Percentiles rank a stretch among this genome's conserved stretches.
Evolutionary conservation across 108 stramenopile genomes (phyloP).

Genomic region (Discostella stelligeroides): DNA sequence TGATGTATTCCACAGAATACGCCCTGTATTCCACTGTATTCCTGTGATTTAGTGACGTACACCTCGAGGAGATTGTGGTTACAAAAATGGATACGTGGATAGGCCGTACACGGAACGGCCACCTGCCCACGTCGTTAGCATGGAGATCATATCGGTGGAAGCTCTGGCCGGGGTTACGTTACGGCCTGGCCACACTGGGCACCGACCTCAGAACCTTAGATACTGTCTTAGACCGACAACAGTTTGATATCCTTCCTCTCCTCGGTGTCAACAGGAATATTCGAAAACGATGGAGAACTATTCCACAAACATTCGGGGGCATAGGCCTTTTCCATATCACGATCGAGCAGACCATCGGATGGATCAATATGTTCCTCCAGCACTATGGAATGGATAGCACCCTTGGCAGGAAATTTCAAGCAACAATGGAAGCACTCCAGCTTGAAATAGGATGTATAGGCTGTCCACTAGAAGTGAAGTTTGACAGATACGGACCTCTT

Average conservation of each 20-base stretch:
- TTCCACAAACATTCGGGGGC: constrained; percentile 5
- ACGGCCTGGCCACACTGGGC: not conserved
- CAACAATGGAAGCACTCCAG: constrained; percentile 1
- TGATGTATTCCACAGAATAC: no score
- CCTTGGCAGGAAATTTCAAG: not conserved
- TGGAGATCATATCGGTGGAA: constrained; percentile 1
- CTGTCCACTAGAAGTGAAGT: not conserved
- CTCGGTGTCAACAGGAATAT: constrained; percentile 15
- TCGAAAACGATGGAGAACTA: constrained; percentile 2
- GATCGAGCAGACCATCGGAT: not conserved
- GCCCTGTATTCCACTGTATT: no score
- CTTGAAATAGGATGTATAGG: not conserved
- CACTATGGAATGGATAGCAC: not conserved
- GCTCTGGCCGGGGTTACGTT: not conserved
- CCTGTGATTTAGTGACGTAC: no score
- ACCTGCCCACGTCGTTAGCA: not conserved
- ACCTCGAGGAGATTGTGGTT: not conserved
- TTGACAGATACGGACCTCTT: not conserved
- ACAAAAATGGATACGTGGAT: not conserved
- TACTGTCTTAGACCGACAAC: not conserved
- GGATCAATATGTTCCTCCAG: not conserved
- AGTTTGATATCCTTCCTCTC: not conserved
- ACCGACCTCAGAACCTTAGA: not conserved
- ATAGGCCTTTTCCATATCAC: constrained; percentile 4
- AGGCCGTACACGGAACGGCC: not conserved